These are phyloP conservation scores for Glycine tomentella DNA, from an alignment of 306 rosid species.

Conservation along the genomic window DNA sequence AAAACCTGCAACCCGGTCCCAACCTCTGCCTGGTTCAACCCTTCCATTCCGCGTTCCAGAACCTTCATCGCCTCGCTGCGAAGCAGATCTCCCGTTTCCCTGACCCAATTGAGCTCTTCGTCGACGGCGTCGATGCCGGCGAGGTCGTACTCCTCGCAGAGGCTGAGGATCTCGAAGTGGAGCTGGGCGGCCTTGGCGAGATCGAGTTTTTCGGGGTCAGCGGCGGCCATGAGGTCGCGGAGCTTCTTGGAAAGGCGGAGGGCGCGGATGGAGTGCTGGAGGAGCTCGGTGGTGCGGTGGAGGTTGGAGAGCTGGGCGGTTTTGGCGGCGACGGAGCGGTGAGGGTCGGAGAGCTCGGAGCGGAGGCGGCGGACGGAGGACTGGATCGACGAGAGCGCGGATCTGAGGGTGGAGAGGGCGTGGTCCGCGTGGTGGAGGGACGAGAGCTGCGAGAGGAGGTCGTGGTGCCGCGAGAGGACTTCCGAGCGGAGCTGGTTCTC, in stretches of 20 bases:
- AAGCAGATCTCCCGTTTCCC: slow-evolving; percentile 74
- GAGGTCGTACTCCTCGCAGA: slow-evolving; percentile 77
- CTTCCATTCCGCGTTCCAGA: slow-evolving; percentile 91
- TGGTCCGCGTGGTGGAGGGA: slow-evolving; percentile 91
- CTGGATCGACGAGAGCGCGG: slow-evolving; percentile 77
- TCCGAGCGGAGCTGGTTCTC: slow-evolving; percentile 94
- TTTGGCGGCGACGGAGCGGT: slow-evolving; percentile 63
- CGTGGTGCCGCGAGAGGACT: slow-evolving; percentile 92
- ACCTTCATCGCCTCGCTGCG: slow-evolving; percentile 87
- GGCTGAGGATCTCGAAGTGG: slow-evolving; percentile 77
- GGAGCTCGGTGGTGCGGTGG: slow-evolving; percentile 77
- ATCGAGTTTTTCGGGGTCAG: slow-evolving; percentile 78
- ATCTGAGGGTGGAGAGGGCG: slow-evolving; percentile 86
- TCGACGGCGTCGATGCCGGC: slow-evolving; percentile 76
- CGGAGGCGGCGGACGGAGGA: slow-evolving; percentile 91
- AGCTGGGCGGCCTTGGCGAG: slow-evolving; percentile 96
- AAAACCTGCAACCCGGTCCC: slow-evolving; percentile 97
- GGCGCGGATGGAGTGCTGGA: slow-evolving; percentile 85
- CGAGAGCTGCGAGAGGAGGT: slow-evolving; percentile 90
- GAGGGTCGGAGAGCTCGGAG: slow-evolving; percentile 92
- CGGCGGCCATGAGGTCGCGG: slow-evolving; percentile 67
- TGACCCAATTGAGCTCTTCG: slow-evolving; percentile 80
- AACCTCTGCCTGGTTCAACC: slow-evolving; percentile 94
- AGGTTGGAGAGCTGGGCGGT: slow-evolving; percentile 82
- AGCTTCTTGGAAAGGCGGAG: slow-evolving; percentile 86